A percentile compares a stretch with the other conserved stretches of the same genome.
Evolutionary conservation across 306 rosid species (phyloP).

Genomic region (Castanea sativa): DNA sequence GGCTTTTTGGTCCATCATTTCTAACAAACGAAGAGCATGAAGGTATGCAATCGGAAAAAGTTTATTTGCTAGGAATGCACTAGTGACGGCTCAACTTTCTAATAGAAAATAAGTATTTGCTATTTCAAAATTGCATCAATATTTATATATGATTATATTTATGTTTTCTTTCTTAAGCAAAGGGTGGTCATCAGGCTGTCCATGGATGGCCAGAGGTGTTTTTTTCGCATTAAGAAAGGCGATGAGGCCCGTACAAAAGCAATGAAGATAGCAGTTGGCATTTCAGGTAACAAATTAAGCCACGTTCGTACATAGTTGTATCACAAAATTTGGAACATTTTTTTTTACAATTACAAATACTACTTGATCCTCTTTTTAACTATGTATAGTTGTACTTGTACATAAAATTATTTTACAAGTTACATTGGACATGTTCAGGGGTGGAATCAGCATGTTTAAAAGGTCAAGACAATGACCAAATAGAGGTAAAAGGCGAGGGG

Average conservation of each 20-base stretch:
- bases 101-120: no score
- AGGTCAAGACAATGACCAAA: slow-evolving; percentile 20
- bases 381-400: no score
- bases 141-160: neutral
- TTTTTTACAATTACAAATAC: no score
- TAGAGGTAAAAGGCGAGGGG: slow-evolving; percentile 31
- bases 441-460: slow-evolving; percentile 20
- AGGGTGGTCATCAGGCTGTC: slow-evolving; percentile 35
- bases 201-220: slow-evolving; percentile 6
- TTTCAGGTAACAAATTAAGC: slow-evolving; percentile 21
- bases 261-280: slow-evolving; percentile 31
- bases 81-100: no score
- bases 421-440: slow-evolving; percentile 1
- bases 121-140: no score
- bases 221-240: neutral
- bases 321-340: no score
- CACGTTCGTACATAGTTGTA: no score
- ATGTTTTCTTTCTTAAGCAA: slow-evolving; percentile 22
- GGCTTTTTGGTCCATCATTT: no score
- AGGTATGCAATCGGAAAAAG: no score
- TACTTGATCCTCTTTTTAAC: no score
- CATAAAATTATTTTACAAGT: neutral
- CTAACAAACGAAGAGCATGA: no score
- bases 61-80: no score
- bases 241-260: slow-evolving; percentile 14